Base-by-base conservation (phyloP, 208 protist species). In the Trypanosoma cruzi region DNA sequence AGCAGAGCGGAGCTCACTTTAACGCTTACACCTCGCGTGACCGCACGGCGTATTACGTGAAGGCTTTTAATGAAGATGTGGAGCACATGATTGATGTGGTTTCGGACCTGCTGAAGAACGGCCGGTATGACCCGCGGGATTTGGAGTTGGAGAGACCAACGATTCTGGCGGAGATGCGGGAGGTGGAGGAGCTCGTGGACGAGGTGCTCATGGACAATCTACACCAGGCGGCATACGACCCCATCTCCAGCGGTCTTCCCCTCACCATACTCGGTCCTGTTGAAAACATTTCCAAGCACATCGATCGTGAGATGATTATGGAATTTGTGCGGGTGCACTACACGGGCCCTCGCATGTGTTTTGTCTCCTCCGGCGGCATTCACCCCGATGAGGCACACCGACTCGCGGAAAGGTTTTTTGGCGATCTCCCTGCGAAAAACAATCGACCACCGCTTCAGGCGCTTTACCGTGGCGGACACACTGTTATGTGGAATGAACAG, bases 1-100 rank as follows among this genome's bases (percentile, higher is more conserved):
- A 99, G 90, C 92, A 98, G 48, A 98, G 97, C 69, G 98, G 98
- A 20, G 98, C 88, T 14, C 94, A 98, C 70, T 98, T 99, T 53
- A 99, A 99, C 82, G 98, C 98, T n/a, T 99, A 99, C 88, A 99
- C 98, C 26, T 98, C 96, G 14, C 93, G 98, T 49, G 98, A 99
- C 75, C 96, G 95, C 49, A 98, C 95, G 20, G 97, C 95, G 22
- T 99, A 99, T 83, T 99, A 98, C 76, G 90, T 98, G 52, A 95
- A 98, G 79, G 93, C 91, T 26, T 94, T 99, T 67, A 98, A 94
- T 62, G 78, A 96, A 60, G 87, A 99, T 68, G 85, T 98, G 42
- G 74, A 88, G 58, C 79, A 97, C 73, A 91, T 97, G 60, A 87
- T 99, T 44, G 97, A 99, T 57, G 91, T 99, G 11, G 91, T 99